phyloP scores from a whole-genome alignment of 352 stramenopile species.

The Globisporangium cystogenes region DNA sequence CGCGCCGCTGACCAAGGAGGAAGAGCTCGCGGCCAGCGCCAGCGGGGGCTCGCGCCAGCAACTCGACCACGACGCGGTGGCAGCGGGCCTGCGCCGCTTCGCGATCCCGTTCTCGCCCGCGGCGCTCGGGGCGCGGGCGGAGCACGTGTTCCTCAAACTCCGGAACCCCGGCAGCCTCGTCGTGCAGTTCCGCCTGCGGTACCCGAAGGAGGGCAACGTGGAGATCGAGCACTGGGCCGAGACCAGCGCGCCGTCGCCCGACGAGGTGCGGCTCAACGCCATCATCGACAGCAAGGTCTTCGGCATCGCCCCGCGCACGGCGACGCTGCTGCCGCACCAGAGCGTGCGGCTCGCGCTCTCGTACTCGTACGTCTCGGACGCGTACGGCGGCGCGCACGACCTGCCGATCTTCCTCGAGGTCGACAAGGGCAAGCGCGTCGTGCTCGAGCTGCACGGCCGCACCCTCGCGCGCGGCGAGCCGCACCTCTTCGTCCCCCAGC shows the following conservation, averaged over 20 bases:
- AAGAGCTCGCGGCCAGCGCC: conserved; percentile 24
- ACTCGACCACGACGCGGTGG: conserved; percentile 5
- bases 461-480: conserved; percentile 64
- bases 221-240: conserved; percentile 94
- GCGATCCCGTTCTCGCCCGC: conserved; percentile 77
- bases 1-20: conserved; percentile 34
- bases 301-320: conserved; percentile 40
- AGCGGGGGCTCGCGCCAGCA: conserved; percentile 7
- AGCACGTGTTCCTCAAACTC: conserved; percentile 76
- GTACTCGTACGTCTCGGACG: conserved; percentile 63
- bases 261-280: conserved; percentile 63
- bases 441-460: conserved; percentile 76
- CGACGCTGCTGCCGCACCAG: conserved; percentile 49
- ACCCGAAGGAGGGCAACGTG: conserved; percentile 89
- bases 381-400: conserved; percentile 82
- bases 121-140: conserved; percentile 33
- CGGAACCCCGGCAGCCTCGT: conserved; percentile 84
- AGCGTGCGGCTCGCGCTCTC: conserved; percentile 58
- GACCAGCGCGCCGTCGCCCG: conserved; percentile 75
- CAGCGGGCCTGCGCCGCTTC: conserved; percentile 33
- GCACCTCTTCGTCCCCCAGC: conserved; percentile 60
- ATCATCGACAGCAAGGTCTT: conserved; percentile 85
- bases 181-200: conserved; percentile 78
- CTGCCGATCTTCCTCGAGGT: conserved; percentile 86
- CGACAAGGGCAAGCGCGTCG: conserved; percentile 86